Evolutionary conservation across 768 basidiomycete species (phyloP).

Genomic region (Myochromella boudieri): DNA sequence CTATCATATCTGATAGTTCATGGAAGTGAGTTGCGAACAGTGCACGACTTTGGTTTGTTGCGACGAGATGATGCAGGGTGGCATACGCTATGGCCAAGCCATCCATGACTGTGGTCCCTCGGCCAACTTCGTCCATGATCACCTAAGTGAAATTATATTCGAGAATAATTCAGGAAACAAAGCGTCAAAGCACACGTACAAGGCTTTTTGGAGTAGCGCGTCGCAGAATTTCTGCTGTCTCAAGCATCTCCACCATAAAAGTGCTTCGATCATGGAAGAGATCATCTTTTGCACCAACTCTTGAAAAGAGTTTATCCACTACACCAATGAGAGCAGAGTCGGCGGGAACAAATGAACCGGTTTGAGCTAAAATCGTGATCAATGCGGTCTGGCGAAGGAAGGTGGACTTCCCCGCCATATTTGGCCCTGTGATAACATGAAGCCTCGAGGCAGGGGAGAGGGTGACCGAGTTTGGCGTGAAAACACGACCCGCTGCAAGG

Average conservation of each 20-base stretch:
- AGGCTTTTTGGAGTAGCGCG: constrained; percentile 83
- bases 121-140: constrained; percentile 99
- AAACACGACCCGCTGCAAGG: constrained; percentile 67
- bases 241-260: constrained; percentile 98
- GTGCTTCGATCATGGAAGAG: constrained; percentile 91
- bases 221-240: constrained; percentile 87
- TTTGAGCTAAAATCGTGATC: constrained; percentile 86
- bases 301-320: constrained; percentile 90
- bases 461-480: constrained; percentile 79
- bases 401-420: constrained; percentile 96
- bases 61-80: constrained; percentile 77
- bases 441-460: constrained; percentile 62
- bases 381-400: constrained; percentile 89
- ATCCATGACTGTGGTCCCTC: constrained; percentile 91
- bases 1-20: constrained; percentile 85
- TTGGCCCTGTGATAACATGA: constrained; percentile 90
- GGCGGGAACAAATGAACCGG: constrained; percentile 93
- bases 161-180: not conserved
- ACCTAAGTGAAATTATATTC: constrained; percentile 48
- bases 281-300: constrained; percentile 94
- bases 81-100: constrained; percentile 94
- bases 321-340: constrained; percentile 77
- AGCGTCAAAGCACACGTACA: constrained; percentile 40
- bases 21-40: constrained; percentile 99
- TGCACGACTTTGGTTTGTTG: constrained; percentile 73